Conservation (phyloP, 1,284 basidiomycete genomes). For the Veloboletus limbatus region DNA sequence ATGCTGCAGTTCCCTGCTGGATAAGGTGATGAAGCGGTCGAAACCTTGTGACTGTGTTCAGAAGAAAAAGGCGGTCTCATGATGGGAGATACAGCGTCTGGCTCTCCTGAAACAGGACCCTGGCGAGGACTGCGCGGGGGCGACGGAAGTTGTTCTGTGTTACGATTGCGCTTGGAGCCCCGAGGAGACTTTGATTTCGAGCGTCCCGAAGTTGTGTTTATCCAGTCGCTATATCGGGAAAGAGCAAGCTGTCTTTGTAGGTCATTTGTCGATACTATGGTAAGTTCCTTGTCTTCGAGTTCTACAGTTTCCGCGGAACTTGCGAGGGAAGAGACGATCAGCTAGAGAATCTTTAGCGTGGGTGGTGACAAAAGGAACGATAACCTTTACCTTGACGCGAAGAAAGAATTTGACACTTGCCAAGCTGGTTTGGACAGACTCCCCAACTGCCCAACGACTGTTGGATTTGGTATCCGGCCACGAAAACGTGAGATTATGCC, state of each 20-base stretch:
- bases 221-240: constrained; percentile 54
- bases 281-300: constrained; percentile 63
- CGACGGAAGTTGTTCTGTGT: constrained; percentile 37
- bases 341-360: constrained; percentile 35
- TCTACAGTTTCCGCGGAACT: constrained; percentile 61
- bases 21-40: constrained; percentile 34
- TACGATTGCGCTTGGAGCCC: constrained; percentile 37
- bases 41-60: constrained; percentile 29
- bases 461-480: constrained; percentile 69
- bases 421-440: constrained; percentile 64
- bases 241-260: constrained; percentile 64
- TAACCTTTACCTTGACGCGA: constrained; percentile 55
- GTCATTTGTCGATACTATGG: constrained; percentile 64
- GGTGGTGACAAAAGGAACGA: constrained; percentile 4
- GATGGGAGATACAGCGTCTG: constrained; percentile 7
- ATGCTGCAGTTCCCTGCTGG: constrained; percentile 17
- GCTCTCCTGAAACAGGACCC: constrained; percentile 9
- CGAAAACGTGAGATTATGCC: constrained; percentile 61
- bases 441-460: constrained; percentile 72
- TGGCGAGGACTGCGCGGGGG: constrained; percentile 31
- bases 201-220: constrained; percentile 36
- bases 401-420: constrained; percentile 69
- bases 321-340: constrained; percentile 54
- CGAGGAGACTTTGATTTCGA: constrained; percentile 65
- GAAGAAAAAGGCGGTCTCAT: constrained; percentile 8